A percentile compares a stretch with the other conserved stretches of the same genome.
Conservation (phyloP, 2,329 filamentous ascomycete species). For the Tolypocladium paradoxum region DNA sequence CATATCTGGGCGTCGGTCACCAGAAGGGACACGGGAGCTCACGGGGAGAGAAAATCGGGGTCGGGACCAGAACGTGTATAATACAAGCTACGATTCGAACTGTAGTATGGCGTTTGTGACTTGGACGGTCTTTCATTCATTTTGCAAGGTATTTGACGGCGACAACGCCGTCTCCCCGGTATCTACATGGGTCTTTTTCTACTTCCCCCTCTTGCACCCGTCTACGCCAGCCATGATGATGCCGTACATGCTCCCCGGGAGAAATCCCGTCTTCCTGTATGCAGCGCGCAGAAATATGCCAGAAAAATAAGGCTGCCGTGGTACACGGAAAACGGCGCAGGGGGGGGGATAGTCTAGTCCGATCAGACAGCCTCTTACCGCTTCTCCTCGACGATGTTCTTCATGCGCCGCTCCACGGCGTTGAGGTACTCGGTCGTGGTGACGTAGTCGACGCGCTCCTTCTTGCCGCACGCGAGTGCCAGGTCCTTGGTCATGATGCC, state of each 20-base stretch:
- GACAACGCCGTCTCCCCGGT: background rate
- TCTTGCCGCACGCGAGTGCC: slow-evolving; percentile 88
- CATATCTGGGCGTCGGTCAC: background rate
- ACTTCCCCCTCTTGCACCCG: background rate
- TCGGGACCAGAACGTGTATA: background rate
- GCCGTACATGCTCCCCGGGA: background rate
- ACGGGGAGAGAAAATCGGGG: background rate
- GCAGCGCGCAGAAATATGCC: background rate
- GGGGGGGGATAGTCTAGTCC: no score
- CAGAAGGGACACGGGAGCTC: background rate
- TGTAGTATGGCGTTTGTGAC: background rate
- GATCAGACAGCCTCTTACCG: slow-evolving; percentile 33
- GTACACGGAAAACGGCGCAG: background rate
- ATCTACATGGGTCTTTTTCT: slow-evolving; percentile 2
- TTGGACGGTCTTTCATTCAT: background rate
- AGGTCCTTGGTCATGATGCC: slow-evolving; percentile 99
- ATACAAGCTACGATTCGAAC: background rate
- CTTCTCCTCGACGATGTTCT: slow-evolving; percentile 69
- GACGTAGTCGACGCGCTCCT: slow-evolving; percentile 72
- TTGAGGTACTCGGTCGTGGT: slow-evolving; percentile 86
- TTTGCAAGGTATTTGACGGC: background rate
- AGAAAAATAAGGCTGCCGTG: background rate
- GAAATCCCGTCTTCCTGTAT: background rate
- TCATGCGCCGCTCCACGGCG: slow-evolving; percentile 84
- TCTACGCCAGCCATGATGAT: background rate